These are phyloP conservation scores for Aplosporella prunicola DNA, from an alignment of 2,329 filamentous ascomycete genomes.

Conservation along the genomic window DNA sequence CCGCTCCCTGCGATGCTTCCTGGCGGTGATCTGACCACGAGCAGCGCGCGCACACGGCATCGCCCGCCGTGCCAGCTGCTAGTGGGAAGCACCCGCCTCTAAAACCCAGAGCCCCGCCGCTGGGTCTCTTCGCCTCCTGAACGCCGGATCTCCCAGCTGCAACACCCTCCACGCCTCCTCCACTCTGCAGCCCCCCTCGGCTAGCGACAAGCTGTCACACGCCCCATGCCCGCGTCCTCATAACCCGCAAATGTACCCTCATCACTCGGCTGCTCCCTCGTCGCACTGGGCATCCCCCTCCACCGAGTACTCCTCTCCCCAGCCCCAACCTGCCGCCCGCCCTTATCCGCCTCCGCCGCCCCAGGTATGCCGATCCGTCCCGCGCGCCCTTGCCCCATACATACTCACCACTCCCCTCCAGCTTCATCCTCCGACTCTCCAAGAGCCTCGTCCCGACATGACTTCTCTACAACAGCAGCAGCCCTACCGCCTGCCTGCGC, in stretches of 20 bases:
- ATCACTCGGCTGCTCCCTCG: constrained; percentile 2
- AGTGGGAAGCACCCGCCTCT: no score
- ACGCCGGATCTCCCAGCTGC: no score
- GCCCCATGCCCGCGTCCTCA: constrained; percentile 7
- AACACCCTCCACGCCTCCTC: constrained; percentile 8
- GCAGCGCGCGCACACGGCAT: no score
- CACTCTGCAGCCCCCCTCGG: constrained; percentile 8
- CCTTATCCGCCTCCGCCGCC: constrained; percentile 25
- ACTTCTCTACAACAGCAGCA: constrained; percentile 35
- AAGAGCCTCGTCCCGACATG: constrained; percentile 35
- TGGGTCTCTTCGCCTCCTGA: no score
- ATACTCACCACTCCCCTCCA: constrained; percentile 6
- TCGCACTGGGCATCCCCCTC: constrained; percentile 8
- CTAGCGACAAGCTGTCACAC: no score
- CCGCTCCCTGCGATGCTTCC: no score
- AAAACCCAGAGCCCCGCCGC: no score
- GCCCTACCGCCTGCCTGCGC: constrained; percentile 36
- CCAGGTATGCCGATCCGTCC: constrained; percentile 25
- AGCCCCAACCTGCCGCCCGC: constrained; percentile 27
- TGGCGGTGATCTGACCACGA: no score
- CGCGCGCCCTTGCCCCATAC: constrained; percentile 12
- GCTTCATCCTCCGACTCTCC: constrained; percentile 17
- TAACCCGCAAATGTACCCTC: constrained; percentile 12
- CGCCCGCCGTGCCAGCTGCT: no score
- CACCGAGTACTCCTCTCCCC: constrained; percentile 18